These are phyloP conservation scores for Fusarium sp. DNA, from an alignment of 2,329 filamentous ascomycete species.

Conservation along the genomic window DNA sequence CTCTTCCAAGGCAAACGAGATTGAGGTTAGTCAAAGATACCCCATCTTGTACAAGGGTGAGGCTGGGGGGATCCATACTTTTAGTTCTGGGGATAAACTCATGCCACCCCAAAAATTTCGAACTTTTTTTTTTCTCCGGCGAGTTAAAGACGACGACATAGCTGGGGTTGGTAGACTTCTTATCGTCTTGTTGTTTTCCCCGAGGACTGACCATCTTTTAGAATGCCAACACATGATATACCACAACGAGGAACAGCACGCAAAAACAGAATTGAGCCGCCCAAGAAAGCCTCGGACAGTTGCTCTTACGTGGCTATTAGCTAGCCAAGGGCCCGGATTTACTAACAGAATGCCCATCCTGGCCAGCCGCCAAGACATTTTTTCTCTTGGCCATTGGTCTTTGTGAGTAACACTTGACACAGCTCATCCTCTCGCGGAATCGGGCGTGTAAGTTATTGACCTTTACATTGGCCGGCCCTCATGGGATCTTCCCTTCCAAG, in stretches of 20 bases:
- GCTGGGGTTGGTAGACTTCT: constrained; percentile 17
- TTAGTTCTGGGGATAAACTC: constrained; percentile 42
- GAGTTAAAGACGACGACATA: constrained; percentile 27
- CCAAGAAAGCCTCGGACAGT: constrained; percentile 18
- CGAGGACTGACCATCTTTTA: neutral
- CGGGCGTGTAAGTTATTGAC: constrained; percentile 29
- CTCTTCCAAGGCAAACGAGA: constrained; percentile 45
- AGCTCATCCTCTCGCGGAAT: constrained; percentile 13
- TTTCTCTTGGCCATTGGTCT: constrained; percentile 31
- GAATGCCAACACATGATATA: neutral
- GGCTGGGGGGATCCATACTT: constrained; percentile 1
- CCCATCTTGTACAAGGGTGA: constrained; percentile 19
- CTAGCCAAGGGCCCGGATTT: constrained; percentile 42
- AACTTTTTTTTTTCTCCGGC: constrained; percentile 17
- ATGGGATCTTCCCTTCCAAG: constrained; percentile 16
- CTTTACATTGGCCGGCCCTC: constrained; percentile 34
- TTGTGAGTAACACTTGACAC: constrained; percentile 20
- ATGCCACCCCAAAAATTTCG: constrained; percentile 37
- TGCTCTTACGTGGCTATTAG: constrained; percentile 49
- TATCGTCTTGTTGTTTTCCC: constrained; percentile 3
- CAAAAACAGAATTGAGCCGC: neutral
- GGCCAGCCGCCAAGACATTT: constrained; percentile 37
- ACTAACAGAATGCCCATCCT: constrained; percentile 46
- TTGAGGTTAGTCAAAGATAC: constrained; percentile 45
- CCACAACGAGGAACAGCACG: neutral